Base-by-base conservation (phyloP, 164 flowering plant species). In the Echeveria elegans region DNA sequence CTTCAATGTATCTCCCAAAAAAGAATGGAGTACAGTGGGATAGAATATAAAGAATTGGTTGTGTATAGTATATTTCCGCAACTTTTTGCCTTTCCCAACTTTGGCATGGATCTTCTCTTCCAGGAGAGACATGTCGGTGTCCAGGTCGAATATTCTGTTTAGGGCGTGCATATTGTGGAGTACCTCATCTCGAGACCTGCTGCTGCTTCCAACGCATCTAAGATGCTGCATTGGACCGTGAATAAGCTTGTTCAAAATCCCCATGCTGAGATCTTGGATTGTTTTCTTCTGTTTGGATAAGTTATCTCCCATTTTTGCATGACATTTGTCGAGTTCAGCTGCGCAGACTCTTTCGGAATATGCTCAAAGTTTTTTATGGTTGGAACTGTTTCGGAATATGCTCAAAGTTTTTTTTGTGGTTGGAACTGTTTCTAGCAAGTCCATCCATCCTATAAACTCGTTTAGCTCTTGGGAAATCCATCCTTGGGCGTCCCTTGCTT, bases 151-250 rank as follows among this genome's bases (percentile, higher is more conserved):
- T 89, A 94, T 93, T 67, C 97, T 81, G 79, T 93, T 90, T 15
- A 93, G 84, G 21, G 97, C 94, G 69, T 88, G 88, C 98, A 94
- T 94, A 48, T 90, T 91, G 79, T 88, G 93, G 24, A 94, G 88
- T 28, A 88, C 88, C 73, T 94, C 96, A 45, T 66, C 78, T 67
- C 89, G 76, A n/a, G 88, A 82, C 19, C 93, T 78, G 73, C 82
- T 77, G 30, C 89, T 96, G 71, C 86, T 85, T 30, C 88, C 94
- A 72, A 88, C 97, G 70, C 97, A 94, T 74, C 96, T 88, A 70
- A 94, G 73, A 70, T 89, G 96, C 74, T 94, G 95, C 96, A 94
- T 90, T 6, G 98, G 97, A 28, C 97, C 97, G 38, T 88, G 96
- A 56, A 94, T 87, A 19, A 94, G 83, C 83, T 91, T 94, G 79